phyloP scores from a whole-genome alignment of 306 rosid species.

The Biancaea sappan region DNA sequence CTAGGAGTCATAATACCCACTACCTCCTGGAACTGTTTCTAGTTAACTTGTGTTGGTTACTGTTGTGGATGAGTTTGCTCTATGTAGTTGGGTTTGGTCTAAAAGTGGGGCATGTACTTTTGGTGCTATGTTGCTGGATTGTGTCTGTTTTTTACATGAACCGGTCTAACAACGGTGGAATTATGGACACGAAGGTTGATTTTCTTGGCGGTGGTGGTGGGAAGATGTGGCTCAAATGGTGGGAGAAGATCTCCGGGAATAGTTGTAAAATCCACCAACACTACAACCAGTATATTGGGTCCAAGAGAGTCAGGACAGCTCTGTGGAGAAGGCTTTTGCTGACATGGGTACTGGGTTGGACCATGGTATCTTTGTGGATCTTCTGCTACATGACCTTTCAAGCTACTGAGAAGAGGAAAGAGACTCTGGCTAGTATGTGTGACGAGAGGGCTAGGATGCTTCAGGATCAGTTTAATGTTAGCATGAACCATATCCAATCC shows the following conservation, averaged over 20 bases:
- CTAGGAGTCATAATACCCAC: slow-evolving; percentile 51
- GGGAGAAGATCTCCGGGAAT: slow-evolving; percentile 63
- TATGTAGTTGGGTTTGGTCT: slow-evolving; percentile 82
- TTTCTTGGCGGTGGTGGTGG: slow-evolving; percentile 54
- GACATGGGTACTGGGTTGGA: slow-evolving; percentile 69
- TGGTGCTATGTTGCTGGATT: slow-evolving; percentile 74
- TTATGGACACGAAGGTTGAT: slow-evolving; percentile 63
- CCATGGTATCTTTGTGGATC: slow-evolving; percentile 60
- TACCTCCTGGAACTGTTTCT: slow-evolving; percentile 48
- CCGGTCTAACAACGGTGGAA: slow-evolving; percentile 60
- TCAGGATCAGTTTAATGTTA: slow-evolving; percentile 96
- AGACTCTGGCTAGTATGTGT: slow-evolving; percentile 86
- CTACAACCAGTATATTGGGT: slow-evolving; percentile 60
- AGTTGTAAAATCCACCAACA: slow-evolving; percentile 51
- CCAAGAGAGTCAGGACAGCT: slow-evolving; percentile 47
- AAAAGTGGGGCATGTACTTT: slow-evolving; percentile 83
- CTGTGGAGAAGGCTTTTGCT: slow-evolving; percentile 68
- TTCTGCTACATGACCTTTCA: slow-evolving; percentile 61
- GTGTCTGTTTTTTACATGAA: slow-evolving; percentile 69
- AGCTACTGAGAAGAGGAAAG: slow-evolving; percentile 85
- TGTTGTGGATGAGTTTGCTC: slow-evolving; percentile 78
- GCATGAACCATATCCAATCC: slow-evolving; percentile 97
- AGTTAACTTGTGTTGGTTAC: slow-evolving; percentile 57
- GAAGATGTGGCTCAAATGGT: slow-evolving; percentile 66
- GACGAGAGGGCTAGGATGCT: slow-evolving; percentile 97